These are phyloP conservation scores for Platanthera guangdongensis DNA, from an alignment of 106 monocot species.

Conservation along the genomic window DNA sequence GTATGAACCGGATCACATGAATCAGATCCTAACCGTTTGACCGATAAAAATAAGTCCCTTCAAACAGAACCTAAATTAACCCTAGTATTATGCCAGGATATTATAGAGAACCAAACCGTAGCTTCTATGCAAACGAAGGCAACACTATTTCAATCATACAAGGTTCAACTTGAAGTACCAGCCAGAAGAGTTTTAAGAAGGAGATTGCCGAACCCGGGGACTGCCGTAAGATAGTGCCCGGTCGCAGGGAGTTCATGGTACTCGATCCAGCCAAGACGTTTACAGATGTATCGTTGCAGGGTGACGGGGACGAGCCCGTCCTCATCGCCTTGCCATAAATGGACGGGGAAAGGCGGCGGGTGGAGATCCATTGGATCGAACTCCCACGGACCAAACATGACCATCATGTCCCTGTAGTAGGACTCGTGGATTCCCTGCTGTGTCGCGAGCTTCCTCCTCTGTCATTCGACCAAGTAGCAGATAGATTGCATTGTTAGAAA, in stretches of 20 bases:
- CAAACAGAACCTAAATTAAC: no score
- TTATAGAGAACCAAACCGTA: no score
- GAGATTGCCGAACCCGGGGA: constrained; percentile 42
- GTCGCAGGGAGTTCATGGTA: constrained; percentile 53
- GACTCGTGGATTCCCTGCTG: constrained; percentile 72
- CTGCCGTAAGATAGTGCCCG: constrained; percentile 39
- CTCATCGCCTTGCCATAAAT: constrained; percentile 69
- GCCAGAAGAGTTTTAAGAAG: constrained; percentile 47
- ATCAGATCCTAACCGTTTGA: no score
- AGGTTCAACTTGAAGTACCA: constrained; percentile 3
- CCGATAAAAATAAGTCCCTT: no score
- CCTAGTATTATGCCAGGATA: no score
- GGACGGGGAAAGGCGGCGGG: constrained; percentile 25
- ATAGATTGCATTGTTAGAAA: no score
- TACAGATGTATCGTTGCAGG: constrained; percentile 45
- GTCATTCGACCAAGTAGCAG: neutral
- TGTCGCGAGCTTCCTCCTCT: constrained; percentile 44
- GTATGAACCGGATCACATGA: no score
- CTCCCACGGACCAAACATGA: constrained; percentile 77
- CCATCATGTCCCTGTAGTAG: constrained; percentile 49
- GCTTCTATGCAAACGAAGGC: no score
- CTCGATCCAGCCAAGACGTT: constrained; percentile 52
- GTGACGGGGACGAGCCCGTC: constrained; percentile 60
- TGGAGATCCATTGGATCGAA: constrained; percentile 68
- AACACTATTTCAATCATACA: no score